These are phyloP conservation scores for Collybia sp. DNA, from an alignment of 768 basidiomycete genomes.

Conservation along the genomic window DNA sequence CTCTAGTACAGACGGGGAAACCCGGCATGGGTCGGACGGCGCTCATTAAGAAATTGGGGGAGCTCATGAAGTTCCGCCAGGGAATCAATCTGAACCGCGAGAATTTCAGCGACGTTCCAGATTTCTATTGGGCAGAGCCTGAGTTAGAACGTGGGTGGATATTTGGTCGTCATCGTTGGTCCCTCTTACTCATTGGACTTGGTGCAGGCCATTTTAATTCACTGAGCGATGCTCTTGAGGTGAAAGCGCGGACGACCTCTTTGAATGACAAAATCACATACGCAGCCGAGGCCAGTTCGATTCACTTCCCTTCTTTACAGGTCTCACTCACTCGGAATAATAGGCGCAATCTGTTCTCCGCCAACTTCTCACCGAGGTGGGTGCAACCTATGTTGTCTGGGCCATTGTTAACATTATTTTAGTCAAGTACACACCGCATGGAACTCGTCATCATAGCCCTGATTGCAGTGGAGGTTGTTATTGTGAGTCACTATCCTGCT, in stretches of 20 bases:
- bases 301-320: background rate
- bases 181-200: background rate
- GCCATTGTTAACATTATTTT: conserved; percentile 5
- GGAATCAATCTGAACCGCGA: conserved; percentile 86
- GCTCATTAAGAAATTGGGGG: conserved; percentile 89
- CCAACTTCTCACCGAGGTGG: conserved; percentile 83
- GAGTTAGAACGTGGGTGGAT: conserved; percentile 67
- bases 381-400: background rate
- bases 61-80: conserved; percentile 89
- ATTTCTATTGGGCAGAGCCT: conserved; percentile 95
- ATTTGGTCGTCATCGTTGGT: background rate
- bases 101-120: conserved; percentile 84
- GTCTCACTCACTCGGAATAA: conserved; percentile 1
- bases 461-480: conserved; percentile 92
- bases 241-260: conserved; percentile 72
- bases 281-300: conserved; percentile 60
- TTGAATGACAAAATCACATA: conserved; percentile 93
- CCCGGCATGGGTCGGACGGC: conserved; percentile 78
- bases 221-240: conserved; percentile 81
- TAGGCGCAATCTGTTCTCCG: conserved; percentile 84
- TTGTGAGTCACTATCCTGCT: conserved; percentile 44
- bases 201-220: conserved; percentile 76
- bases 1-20: conserved; percentile 74
- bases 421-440: conserved; percentile 91
- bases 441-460: conserved; percentile 93